These are phyloP conservation scores for Talaromyces sp. DNA, from an alignment of 2,329 filamentous ascomycete genomes.

Conservation along the genomic window DNA sequence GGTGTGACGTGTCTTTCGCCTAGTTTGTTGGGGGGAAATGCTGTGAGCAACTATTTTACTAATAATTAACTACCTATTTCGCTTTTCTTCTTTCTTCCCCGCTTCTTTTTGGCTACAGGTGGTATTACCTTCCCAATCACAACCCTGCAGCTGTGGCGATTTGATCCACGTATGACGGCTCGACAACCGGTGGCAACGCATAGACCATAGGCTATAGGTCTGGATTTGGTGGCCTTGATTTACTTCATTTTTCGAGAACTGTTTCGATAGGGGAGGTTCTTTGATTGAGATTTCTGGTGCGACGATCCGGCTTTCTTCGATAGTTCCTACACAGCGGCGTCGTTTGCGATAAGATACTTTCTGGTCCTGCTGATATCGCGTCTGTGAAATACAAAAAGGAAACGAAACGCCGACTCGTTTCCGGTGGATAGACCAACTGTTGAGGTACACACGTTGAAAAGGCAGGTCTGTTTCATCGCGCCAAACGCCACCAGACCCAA, in stretches of 20 bases:
- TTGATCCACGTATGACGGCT: slow-evolving; percentile 1
- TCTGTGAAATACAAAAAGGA: neutral
- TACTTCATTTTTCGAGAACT: neutral
- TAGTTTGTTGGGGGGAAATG: neutral
- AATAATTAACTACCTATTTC: neutral
- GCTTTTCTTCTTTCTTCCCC: neutral
- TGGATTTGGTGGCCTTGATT: neutral
- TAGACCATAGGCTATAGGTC: neutral
- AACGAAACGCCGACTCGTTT: neutral
- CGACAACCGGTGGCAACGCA: neutral
- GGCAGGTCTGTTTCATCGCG: neutral
- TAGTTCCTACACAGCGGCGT: neutral
- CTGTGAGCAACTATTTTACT: neutral
- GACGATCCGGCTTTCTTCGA: neutral
- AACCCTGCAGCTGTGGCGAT: neutral
- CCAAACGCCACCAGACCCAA: neutral
- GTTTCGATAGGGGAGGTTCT: neutral
- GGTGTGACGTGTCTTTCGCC: slow-evolving; percentile 4
- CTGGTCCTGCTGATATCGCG: neutral
- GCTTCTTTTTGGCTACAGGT: neutral
- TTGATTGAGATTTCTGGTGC: too few relatives aligned
- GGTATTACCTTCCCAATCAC: neutral
- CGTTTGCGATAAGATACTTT: neutral
- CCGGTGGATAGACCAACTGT: neutral
- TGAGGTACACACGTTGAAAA: neutral